Evolutionary conservation across 148 eudicot genomes (phyloP).

Genomic region (Diospyros lotus): DNA sequence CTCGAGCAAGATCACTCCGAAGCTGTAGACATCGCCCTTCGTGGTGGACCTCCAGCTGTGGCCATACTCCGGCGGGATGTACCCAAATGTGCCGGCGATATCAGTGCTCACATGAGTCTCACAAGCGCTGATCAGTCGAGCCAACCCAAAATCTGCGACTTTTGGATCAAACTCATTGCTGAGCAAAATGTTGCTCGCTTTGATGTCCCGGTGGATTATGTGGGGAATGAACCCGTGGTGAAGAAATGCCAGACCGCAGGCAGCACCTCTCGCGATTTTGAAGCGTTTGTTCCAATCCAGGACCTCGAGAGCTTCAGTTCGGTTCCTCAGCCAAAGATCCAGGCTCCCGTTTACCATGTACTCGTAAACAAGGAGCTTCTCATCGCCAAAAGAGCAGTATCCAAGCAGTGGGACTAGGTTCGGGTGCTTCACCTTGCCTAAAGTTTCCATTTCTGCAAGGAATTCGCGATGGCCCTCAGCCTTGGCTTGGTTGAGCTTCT

Average conservation of each 20-base stretch:
- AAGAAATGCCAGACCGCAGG: constrained; percentile 48
- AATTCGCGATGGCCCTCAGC: constrained; percentile 51
- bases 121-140: constrained; percentile 51
- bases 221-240: constrained; percentile 57
- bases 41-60: constrained; percentile 55
- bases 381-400: constrained; percentile 47
- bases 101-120: constrained; percentile 60
- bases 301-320: constrained; percentile 32
- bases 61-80: constrained; percentile 61
- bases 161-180: constrained; percentile 47
- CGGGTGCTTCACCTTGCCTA: constrained; percentile 51
- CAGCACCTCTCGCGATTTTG: constrained; percentile 45
- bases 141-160: constrained; percentile 56
- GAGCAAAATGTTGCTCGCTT: constrained; percentile 48
- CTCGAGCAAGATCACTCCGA: constrained; percentile 52
- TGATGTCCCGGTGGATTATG: constrained; percentile 52
- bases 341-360: constrained; percentile 55
- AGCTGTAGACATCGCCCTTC: constrained; percentile 49
- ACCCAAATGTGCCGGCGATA: constrained; percentile 56
- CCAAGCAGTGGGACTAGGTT: constrained; percentile 53
- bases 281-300: constrained; percentile 39
- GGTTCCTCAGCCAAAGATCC: constrained; percentile 44
- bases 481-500: constrained; percentile 48
- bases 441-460: constrained; percentile 52
- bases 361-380: constrained; percentile 51